These are phyloP conservation scores for Arthrobotrys musiformis DNA, from an alignment of 2,329 filamentous ascomycete genomes.

Conservation along the genomic window DNA sequence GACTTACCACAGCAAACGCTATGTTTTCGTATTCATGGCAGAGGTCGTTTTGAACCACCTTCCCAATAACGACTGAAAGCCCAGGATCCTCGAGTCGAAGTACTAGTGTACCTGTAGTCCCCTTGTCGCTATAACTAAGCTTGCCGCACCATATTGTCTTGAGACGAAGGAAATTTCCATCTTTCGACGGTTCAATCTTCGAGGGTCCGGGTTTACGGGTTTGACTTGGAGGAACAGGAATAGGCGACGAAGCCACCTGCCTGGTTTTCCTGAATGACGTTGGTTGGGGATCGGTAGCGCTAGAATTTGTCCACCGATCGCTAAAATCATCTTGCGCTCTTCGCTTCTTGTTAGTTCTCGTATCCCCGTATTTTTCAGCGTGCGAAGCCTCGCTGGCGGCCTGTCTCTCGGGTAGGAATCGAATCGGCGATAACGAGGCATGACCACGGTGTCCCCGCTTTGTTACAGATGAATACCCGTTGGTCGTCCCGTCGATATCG, in stretches of 20 bases:
- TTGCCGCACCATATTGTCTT: background rate
- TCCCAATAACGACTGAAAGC: background rate
- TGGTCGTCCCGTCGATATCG: background rate
- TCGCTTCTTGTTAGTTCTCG: background rate
- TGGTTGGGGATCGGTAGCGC: constrained; percentile 2
- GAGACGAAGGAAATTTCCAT: background rate
- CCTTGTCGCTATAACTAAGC: background rate
- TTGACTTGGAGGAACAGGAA: background rate
- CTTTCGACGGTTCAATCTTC: too few relatives aligned
- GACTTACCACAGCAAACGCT: background rate
- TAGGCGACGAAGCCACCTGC: background rate
- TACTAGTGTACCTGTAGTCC: background rate
- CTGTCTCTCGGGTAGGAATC: background rate
- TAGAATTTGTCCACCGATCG: background rate
- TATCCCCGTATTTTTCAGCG: background rate
- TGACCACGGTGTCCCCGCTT: background rate
- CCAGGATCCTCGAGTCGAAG: background rate
- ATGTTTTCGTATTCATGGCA: constrained; percentile 9
- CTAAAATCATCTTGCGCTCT: background rate
- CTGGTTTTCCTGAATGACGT: constrained; percentile 10
- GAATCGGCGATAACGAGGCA: background rate
- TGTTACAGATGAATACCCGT: background rate
- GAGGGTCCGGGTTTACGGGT: background rate
- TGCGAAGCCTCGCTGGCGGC: background rate
- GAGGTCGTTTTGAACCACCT: background rate